Evolutionary conservation across 192 early-diverging fungal genomes (phyloP), one percentile per base, ranked within the genome.

Genomic region (Thoreauomyces humboldtii): DNA sequence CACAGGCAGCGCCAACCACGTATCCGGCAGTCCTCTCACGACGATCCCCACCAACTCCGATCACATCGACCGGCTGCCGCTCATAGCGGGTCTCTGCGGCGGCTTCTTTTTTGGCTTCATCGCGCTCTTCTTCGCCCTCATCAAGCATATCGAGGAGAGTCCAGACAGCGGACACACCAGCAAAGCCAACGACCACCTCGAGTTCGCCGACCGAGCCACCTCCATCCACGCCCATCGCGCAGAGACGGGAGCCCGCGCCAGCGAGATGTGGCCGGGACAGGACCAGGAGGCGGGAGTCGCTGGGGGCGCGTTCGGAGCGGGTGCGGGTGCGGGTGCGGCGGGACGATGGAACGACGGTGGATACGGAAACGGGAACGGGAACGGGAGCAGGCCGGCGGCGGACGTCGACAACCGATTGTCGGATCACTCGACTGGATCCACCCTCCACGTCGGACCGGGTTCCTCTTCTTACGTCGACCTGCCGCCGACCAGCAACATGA

Each of bases 11-110:
- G 50, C 50, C 12, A 27, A 52, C 17, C 15, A 24, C 21, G 28
- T 27, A 36, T 14, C 56, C 37, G 15, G 14, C 29, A 27, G 15
- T 35, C 22, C 33, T 38, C 41, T n/a, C n/a, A n/a, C n/a, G n/a
- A n/a, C n/a, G n/a, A n/a, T n/a, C n/a, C n/a, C n/a, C n/a, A n/a
- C n/a, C n/a, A n/a, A n/a, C n/a, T n/a, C n/a, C n/a, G n/a, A n/a
- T n/a, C n/a, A n/a, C n/a, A n/a, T n/a, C 37, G 59, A 69, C 31
- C n/a, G 36, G 9, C 36, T 54, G 19, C 58, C 67, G 21, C 33
- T 62, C 7, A 59, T 69, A 31, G 67, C 67, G 28, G 67, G 67
- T 24, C 21, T 61, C 46, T 31, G n/a, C 51, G 67, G 59, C 28
- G 67, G 67, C 2, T 27, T 53, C 35, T 29, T 62, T n/a, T 69